phyloP scores from a whole-genome alignment of 2,329 filamentous ascomycete genomes.

The Exophiala bonariae region DNA sequence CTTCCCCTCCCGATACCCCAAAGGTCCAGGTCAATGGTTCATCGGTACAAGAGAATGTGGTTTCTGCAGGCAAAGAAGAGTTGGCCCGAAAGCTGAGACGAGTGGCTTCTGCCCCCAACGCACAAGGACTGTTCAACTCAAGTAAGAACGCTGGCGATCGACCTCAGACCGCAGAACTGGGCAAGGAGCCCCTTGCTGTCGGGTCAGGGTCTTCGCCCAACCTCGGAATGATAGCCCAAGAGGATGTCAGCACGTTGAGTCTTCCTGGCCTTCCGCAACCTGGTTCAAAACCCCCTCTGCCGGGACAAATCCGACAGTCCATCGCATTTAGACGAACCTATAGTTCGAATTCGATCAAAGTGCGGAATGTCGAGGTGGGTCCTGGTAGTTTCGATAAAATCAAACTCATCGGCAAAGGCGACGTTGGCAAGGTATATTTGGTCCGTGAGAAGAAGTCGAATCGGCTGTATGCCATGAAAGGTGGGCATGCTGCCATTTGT shows the following conservation, averaged over 20 bases:
- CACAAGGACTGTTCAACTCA: constrained; percentile 80
- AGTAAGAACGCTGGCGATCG: constrained; percentile 60
- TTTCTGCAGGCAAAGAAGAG: constrained; percentile 85
- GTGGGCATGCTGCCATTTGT: constrained; percentile 50
- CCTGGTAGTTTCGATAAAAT: constrained; percentile 98
- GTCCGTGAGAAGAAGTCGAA: constrained; percentile 97
- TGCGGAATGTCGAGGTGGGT: constrained; percentile 92
- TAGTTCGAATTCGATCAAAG: constrained; percentile 98
- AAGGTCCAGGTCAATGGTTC: constrained; percentile 71
- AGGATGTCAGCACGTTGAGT: constrained; percentile 41
- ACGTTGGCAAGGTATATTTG: constrained; percentile 97
- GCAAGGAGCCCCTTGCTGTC: constrained; percentile 73
- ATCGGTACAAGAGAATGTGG: constrained; percentile 65
- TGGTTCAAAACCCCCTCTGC: constrained; percentile 64
- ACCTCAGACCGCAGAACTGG: constrained; percentile 81
- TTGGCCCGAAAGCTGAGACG: constrained; percentile 87
- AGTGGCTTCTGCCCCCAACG: constrained; percentile 95
- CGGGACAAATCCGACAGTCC: constrained; percentile 63
- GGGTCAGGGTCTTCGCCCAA: constrained; percentile 55
- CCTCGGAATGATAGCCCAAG: constrained; percentile 54
- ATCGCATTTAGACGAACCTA: constrained; percentile 90
- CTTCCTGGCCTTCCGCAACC: constrained; percentile 31
- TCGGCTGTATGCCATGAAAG: constrained; percentile 97
- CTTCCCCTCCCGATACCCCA: constrained; percentile 88
- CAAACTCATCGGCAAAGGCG: constrained; percentile 97